phyloP scores from a whole-genome alignment of 768 basidiomycete species.

The Mycena vulgaris region DNA sequence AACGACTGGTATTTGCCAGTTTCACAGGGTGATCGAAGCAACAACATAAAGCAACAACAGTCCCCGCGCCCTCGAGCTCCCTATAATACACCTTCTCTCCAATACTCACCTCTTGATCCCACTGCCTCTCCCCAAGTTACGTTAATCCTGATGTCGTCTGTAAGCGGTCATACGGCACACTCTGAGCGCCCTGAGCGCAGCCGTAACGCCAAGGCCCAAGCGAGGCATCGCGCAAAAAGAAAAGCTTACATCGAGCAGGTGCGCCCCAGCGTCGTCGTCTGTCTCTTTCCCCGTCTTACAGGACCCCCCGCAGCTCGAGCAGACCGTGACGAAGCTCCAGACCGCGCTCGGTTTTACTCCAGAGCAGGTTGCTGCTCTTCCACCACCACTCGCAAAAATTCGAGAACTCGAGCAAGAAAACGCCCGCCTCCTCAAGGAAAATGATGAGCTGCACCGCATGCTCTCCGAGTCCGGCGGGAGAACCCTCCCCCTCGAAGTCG shows the following conservation, averaged over 20 bases:
- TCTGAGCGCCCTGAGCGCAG: conserved; percentile 84
- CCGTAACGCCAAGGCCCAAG: conserved; percentile 92
- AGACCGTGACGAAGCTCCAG: conserved; percentile 89
- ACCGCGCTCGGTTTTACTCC: conserved; percentile 79
- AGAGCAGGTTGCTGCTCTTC: conserved; percentile 82
- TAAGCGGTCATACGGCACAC: conserved; percentile 68
- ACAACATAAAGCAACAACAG: conserved; percentile 36
- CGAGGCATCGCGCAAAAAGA: conserved; percentile 91
- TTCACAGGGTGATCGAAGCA: conserved; percentile 36
- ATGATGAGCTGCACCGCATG: conserved; percentile 80
- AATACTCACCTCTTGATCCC: conserved; percentile 63
- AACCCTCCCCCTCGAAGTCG: conserved; percentile 57
- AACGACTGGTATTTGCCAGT: conserved; percentile 33
- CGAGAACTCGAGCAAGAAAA: conserved; percentile 90
- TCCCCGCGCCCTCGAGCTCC: conserved; percentile 38
- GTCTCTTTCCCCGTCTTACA: conserved; percentile 15
- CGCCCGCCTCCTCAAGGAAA: conserved; percentile 76
- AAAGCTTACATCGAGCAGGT: conserved; percentile 96
- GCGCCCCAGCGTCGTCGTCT: conserved; percentile 35
- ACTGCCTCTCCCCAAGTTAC: conserved; percentile 67
- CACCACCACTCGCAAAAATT: conserved; percentile 81
- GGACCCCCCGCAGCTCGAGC: conserved; percentile 72
- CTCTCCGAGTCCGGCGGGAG: conserved; percentile 63
- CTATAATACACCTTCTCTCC: conserved; percentile 43
- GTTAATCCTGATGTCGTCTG: conserved; percentile 73